phyloP scores from a whole-genome alignment of 208 protist genomes.

The Leishmania gerbilli region DNA sequence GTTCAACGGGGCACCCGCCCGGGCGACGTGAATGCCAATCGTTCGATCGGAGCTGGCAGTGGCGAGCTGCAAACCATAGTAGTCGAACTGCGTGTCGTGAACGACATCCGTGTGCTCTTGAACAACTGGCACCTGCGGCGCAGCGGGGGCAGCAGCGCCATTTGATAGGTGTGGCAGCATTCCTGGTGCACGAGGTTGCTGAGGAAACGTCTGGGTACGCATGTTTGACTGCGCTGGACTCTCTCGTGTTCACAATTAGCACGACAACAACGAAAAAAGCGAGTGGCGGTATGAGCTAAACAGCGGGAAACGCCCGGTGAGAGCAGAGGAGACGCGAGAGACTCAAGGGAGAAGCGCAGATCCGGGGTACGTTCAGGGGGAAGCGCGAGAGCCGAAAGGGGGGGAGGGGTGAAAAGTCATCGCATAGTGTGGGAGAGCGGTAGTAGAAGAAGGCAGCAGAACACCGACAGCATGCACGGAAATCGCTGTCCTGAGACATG shows the following conservation, averaged over 20 bases:
- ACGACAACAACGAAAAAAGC: background rate
- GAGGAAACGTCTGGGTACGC: conserved; percentile 26
- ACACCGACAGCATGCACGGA: background rate
- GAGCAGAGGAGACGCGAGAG: too few species aligned
- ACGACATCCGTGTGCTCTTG: conserved; percentile 90
- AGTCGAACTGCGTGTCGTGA: conserved; percentile 98
- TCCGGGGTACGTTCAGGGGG: background rate
- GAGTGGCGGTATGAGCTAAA: background rate
- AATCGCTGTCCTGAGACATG: background rate
- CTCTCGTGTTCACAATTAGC: background rate
- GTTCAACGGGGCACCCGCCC: conserved; percentile 43
- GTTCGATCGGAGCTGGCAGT: conserved; percentile 97
- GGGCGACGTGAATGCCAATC: conserved; percentile 96
- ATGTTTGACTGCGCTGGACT: background rate
- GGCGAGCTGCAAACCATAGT: conserved; percentile 97
- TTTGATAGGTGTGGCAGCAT: conserved; percentile 11
- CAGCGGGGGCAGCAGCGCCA: conserved; percentile 1
- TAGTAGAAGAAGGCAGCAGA: background rate
- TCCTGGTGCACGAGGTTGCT: conserved; percentile 21
- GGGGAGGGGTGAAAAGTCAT: background rate
- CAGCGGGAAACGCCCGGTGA: background rate
- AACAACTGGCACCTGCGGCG: conserved; percentile 12
- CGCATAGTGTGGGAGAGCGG: background rate
- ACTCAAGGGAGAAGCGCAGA: background rate
- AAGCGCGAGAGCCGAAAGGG: background rate